Evolutionary conservation across 2,329 filamentous ascomycete species (phyloP).

Genomic region (Alternaria angustiovoidea): DNA sequence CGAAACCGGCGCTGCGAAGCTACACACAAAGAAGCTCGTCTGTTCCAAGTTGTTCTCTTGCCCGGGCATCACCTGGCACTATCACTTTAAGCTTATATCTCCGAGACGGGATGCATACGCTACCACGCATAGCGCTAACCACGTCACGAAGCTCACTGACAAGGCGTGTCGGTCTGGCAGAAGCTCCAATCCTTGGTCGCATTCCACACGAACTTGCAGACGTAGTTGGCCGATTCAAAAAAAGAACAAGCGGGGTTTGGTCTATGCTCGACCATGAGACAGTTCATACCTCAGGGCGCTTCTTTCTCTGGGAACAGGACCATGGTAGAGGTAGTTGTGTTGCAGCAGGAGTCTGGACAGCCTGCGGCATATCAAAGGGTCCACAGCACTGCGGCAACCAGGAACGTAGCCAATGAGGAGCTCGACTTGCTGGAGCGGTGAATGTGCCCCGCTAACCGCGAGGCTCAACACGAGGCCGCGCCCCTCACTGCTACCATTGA

Average conservation of each 20-base stretch:
- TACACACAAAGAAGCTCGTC: neutral
- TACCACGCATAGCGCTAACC: slow-evolving; percentile 15
- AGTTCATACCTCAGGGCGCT: slow-evolving; percentile 1
- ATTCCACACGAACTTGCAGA: neutral
- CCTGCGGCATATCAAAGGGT: slow-evolving; percentile 13
- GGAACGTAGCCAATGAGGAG: slow-evolving; percentile 27
- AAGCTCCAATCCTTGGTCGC: neutral
- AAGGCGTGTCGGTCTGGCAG: neutral
- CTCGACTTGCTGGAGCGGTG: slow-evolving; percentile 26
- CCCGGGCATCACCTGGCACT: slow-evolving; percentile 5
- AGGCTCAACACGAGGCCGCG: slow-evolving; percentile 27
- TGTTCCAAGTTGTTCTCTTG: neutral
- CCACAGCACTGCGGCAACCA: slow-evolving; percentile 23
- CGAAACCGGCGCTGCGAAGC: neutral
- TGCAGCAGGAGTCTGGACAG: slow-evolving; percentile 18
- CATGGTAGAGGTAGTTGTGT: slow-evolving; percentile 1
- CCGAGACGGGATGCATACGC: slow-evolving; percentile 2
- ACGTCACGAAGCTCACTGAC: slow-evolving; percentile 12
- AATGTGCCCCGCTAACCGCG: slow-evolving; percentile 36
- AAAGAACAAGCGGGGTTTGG: slow-evolving; percentile 17
- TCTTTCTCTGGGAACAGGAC: neutral
- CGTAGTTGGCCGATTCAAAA: neutral
- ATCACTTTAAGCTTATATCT: slow-evolving; percentile 6
- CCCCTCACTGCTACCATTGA: slow-evolving; percentile 22
- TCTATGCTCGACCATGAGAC: slow-evolving; percentile 15